phyloP scores from a whole-genome alignment of 208 protist genomes.

The Borovskyia barvae region DNA sequence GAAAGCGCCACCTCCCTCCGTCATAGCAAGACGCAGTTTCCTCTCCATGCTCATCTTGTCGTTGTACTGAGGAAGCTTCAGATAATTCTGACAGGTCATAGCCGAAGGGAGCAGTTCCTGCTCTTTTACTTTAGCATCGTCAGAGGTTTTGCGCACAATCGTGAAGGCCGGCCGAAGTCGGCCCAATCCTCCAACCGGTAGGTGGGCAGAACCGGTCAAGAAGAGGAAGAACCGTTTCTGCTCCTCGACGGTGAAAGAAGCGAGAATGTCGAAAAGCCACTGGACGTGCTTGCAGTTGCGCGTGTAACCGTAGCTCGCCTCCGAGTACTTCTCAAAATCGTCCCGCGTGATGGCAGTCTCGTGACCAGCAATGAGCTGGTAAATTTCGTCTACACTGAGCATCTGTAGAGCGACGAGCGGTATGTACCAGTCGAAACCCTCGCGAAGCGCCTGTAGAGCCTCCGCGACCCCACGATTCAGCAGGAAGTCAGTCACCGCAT shows the following conservation, averaged over 20 bases:
- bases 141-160: constrained; percentile 87
- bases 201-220: constrained; percentile 78
- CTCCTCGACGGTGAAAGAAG: constrained; percentile 65
- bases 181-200: constrained; percentile 80
- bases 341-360: constrained; percentile 52
- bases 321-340: constrained; percentile 68
- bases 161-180: constrained; percentile 82
- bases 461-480: constrained; percentile 60
- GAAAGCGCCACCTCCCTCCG: constrained; percentile 82
- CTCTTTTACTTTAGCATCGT: constrained; percentile 50
- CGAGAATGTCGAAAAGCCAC: constrained; percentile 86
- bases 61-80: constrained; percentile 91
- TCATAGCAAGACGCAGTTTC: constrained; percentile 87
- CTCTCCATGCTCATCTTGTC: constrained; percentile 78
- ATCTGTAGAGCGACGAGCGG: constrained; percentile 60
- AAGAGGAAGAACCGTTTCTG: constrained; percentile 88
- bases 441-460: constrained; percentile 51
- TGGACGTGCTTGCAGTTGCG: constrained; percentile 69
- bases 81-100: constrained; percentile 94
- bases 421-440: constrained; percentile 76
- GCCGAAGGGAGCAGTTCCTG: constrained; percentile 81
- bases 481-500: constrained; percentile 51
- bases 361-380: constrained; percentile 57
- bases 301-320: constrained; percentile 88
- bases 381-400: constrained; percentile 66